These are phyloP conservation scores for Geotrichum klebahnii DNA, from an alignment of 1,139 yeast species.

Conservation along the genomic window DNA sequence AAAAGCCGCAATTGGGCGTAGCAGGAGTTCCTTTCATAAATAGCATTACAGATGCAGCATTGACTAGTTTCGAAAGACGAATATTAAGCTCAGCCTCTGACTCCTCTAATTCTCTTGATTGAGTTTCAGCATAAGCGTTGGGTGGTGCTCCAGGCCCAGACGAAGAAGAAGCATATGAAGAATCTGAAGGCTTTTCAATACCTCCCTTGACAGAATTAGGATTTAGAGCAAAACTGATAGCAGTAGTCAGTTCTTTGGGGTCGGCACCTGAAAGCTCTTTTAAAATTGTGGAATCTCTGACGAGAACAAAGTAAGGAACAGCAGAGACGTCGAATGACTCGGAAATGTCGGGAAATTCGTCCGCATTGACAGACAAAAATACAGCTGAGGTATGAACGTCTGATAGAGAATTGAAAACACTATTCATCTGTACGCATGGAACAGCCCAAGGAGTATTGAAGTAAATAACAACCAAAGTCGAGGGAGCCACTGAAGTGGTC, in stretches of 20 bases:
- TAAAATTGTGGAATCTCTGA: constrained; percentile 75
- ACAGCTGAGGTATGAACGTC: constrained; percentile 40
- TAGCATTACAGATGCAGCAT: constrained; percentile 95
- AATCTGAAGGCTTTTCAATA: no score
- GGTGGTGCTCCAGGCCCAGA: no score
- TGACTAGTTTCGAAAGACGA: constrained; percentile 73
- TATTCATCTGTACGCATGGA: constrained; percentile 88
- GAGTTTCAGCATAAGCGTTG: no score
- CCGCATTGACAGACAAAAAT: constrained; percentile 83
- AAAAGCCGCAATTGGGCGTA: constrained; percentile 94
- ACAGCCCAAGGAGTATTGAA: constrained; percentile 94
- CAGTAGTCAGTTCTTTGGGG: constrained; percentile 81
- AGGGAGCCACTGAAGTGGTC: constrained; percentile 57
- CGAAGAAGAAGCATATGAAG: no score
- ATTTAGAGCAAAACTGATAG: no score
- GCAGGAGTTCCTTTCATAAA: constrained; percentile 98
- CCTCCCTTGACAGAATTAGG: no score
- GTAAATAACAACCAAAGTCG: constrained; percentile 69
- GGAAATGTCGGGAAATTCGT: constrained; percentile 76
- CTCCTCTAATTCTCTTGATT: no score
- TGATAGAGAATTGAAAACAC: constrained; percentile 47
- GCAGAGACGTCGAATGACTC: constrained; percentile 92
- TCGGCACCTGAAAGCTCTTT: constrained; percentile 93
- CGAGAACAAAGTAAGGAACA: constrained; percentile 86
- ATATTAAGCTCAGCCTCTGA: no score